phyloP scores from a whole-genome alignment of 2,329 filamentous ascomycete genomes.

The Diaporthe citri region DNA sequence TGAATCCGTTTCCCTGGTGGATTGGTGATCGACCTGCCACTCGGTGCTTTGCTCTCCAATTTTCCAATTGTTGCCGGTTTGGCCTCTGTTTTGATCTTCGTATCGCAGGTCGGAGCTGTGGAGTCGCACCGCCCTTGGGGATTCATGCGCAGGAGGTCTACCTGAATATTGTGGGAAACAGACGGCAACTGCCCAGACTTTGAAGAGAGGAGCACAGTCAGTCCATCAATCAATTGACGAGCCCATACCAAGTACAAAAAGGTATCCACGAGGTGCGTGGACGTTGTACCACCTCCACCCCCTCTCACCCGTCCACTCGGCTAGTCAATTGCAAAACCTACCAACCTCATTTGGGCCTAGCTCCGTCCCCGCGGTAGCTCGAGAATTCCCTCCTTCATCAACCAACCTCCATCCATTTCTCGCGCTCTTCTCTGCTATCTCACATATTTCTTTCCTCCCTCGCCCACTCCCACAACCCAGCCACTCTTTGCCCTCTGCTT shows the following conservation, averaged over 20 bases:
- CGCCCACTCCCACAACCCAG: background rate
- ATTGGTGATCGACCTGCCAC: conserved; percentile 16
- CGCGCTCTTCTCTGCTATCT: background rate
- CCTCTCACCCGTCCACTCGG: background rate
- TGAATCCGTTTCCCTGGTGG: background rate
- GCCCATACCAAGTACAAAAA: background rate
- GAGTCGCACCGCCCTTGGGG: conserved; percentile 8
- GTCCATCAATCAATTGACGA: background rate
- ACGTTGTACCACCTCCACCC: background rate
- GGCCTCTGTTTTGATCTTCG: conserved; percentile 26
- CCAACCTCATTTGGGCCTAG: conserved; percentile 22
- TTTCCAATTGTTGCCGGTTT: background rate
- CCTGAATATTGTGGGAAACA: background rate
- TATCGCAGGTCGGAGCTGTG: conserved; percentile 1
- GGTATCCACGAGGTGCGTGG: background rate
- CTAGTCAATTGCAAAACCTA: conserved; percentile 22
- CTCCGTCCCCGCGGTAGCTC: background rate
- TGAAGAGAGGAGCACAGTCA: background rate
- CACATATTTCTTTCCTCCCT: conserved; percentile 16
- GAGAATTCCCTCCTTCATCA: conserved; percentile 25
- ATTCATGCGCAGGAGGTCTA: conserved; percentile 5
- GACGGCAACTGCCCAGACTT: background rate
- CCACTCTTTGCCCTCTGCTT: background rate
- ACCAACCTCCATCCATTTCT: background rate
- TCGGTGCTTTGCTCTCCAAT: background rate